These are phyloP conservation scores for Solanum virginianum DNA, from an alignment of 257 asterid genomes.

Conservation along the genomic window DNA sequence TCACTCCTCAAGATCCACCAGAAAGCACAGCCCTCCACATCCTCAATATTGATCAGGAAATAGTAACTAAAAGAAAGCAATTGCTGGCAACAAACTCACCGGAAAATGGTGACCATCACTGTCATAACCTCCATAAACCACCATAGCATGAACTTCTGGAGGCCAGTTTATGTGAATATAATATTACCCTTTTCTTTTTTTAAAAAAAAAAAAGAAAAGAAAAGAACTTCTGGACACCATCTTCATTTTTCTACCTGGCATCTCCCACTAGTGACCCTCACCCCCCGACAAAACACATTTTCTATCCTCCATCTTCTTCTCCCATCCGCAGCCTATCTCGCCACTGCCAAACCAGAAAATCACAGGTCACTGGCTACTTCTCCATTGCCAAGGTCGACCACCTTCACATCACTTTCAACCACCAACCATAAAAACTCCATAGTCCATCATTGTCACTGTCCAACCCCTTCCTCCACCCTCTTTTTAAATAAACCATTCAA, in stretches of 20 bases:
- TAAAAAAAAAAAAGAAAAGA: no score
- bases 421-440: neutral
- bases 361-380: neutral
- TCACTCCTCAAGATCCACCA: neutral
- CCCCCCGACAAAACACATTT: no score
- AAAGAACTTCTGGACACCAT: neutral
- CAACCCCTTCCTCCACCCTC: neutral
- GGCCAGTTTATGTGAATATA: no score
- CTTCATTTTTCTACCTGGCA: neutral
- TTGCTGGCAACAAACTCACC: neutral
- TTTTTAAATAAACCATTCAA: neutral
- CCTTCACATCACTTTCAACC: neutral
- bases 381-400: neutral
- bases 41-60: neutral
- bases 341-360: neutral
- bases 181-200: no score
- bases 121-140: neutral
- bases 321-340: neutral
- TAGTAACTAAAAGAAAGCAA: neutral
- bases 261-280: neutral
- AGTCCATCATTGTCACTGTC: neutral
- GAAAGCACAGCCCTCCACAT: neutral
- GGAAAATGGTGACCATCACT: no score
- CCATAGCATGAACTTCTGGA: neutral
- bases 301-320: no score